Percentiles rank a stretch among this genome's conserved stretches.
These are phyloP conservation scores for Penicillium macrosclerotiorum DNA, from an alignment of 495 filamentous ascomycete species.

Conservation along the genomic window DNA sequence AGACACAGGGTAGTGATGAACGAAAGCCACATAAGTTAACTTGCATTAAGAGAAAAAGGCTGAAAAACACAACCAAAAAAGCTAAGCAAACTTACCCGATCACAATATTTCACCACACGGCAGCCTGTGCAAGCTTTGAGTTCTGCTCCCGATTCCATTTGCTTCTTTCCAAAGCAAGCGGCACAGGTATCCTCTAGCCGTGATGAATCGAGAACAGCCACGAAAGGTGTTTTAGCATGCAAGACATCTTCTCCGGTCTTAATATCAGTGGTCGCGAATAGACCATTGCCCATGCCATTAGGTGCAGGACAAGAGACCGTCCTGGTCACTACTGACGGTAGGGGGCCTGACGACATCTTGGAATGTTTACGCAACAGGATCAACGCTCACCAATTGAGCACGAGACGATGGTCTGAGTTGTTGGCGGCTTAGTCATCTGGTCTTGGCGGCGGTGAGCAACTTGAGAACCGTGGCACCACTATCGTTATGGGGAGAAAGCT, in stretches of 20 bases:
- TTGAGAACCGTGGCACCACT: too few relatives aligned
- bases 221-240: conserved; percentile 35
- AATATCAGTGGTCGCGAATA: conserved; percentile 40
- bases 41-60: too few relatives aligned
- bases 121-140: conserved; percentile 62
- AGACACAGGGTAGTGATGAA: too few relatives aligned
- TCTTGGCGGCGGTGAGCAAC: conserved; percentile 3
- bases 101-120: conserved; percentile 62
- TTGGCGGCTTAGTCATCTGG: conserved; percentile 8
- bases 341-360: conserved; percentile 21
- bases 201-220: conserved; percentile 42
- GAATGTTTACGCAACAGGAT: conserved; percentile 1
- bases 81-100: conserved; percentile 47
- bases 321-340: conserved; percentile 27
- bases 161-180: conserved; percentile 39
- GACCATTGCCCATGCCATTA: conserved; percentile 38
- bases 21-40: too few relatives aligned
- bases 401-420: too few relatives aligned
- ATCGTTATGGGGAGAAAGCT: too few relatives aligned
- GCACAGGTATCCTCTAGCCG: conserved; percentile 44
- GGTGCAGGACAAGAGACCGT: conserved; percentile 26
- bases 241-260: conserved; percentile 38
- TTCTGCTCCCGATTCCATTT: conserved; percentile 21
- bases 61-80: conserved; percentile 10
- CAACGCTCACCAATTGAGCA: too few relatives aligned